These are phyloP conservation scores for Sporothrix euskadiensis DNA, from an alignment of 2,329 filamentous ascomycete species.

Conservation along the genomic window DNA sequence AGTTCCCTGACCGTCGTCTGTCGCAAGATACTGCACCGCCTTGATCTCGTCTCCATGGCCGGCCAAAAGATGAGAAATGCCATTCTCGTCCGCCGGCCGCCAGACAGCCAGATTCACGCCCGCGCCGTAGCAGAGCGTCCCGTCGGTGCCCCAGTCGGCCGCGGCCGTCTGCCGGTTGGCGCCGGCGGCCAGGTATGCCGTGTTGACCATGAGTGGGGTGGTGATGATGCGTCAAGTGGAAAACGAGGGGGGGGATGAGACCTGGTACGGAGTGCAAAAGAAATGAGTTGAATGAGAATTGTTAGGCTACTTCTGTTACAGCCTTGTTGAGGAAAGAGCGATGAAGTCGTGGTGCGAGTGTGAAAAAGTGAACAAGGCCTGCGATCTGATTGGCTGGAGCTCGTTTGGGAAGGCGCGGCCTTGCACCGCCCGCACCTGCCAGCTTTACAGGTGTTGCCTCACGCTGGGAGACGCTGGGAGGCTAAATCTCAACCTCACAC, in stretches of 20 bases:
- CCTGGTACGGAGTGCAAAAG: background rate
- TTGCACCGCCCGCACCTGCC: background rate
- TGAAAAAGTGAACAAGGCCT: slow-evolving; percentile 23
- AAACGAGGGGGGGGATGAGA: background rate
- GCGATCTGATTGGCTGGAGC: slow-evolving; percentile 29
- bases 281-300: background rate
- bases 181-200: slow-evolving; percentile 69
- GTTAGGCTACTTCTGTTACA: background rate
- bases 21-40: slow-evolving; percentile 74
- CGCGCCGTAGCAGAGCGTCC: slow-evolving; percentile 82
- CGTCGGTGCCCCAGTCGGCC: slow-evolving; percentile 79
- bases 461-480: background rate
- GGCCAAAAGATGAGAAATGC: slow-evolving; percentile 66
- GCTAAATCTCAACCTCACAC: slow-evolving; percentile 3
- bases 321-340: background rate
- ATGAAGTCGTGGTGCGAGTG: background rate
- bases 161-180: slow-evolving; percentile 88
- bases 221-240: no score
- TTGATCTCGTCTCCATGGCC: slow-evolving; percentile 82
- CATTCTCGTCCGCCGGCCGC: slow-evolving; percentile 62
- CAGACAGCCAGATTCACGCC: slow-evolving; percentile 88
- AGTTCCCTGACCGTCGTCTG: background rate
- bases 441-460: background rate
- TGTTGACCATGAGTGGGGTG: background rate
- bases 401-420: background rate